phyloP scores from a whole-genome alignment of 176 grass and related monocot genomes.

The Oryza glumipatula region DNA sequence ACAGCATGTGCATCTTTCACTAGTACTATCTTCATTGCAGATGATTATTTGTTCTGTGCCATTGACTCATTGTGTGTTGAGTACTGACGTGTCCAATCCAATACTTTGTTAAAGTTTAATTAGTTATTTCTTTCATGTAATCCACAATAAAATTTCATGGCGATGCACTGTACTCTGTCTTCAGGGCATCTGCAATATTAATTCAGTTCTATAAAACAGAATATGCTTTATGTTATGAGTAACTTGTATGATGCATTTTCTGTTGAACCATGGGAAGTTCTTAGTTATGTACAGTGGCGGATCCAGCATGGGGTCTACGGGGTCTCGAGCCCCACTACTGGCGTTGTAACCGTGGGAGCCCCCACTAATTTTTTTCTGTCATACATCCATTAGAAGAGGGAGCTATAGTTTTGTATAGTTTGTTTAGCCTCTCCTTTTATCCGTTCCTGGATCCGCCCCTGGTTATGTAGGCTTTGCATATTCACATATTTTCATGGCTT shows the following conservation, averaged over 20 bases:
- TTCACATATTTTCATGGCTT: background rate
- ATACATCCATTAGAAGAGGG: no score
- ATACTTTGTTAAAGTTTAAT: background rate
- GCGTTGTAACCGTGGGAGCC: no score
- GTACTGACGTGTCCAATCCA: background rate
- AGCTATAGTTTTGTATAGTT: no score
- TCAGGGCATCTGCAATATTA: background rate
- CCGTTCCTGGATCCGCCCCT: no score
- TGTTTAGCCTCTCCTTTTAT: no score
- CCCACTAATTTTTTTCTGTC: no score
- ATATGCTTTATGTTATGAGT: background rate
- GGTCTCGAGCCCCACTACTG: no score
- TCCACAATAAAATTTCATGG: background rate
- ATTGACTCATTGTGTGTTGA: background rate
- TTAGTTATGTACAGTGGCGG: background rate
- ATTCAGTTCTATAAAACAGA: background rate
- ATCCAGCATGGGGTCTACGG: no score
- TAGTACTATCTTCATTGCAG: background rate
- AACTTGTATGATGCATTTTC: background rate
- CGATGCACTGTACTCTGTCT: background rate
- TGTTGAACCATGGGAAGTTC: background rate
- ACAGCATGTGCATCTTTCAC: background rate
- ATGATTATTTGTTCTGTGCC: background rate
- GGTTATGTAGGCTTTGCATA: background rate
- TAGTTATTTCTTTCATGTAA: background rate